Conservation (phyloP, 345 rosid species). For the Lenwebbia sp. region DNA sequence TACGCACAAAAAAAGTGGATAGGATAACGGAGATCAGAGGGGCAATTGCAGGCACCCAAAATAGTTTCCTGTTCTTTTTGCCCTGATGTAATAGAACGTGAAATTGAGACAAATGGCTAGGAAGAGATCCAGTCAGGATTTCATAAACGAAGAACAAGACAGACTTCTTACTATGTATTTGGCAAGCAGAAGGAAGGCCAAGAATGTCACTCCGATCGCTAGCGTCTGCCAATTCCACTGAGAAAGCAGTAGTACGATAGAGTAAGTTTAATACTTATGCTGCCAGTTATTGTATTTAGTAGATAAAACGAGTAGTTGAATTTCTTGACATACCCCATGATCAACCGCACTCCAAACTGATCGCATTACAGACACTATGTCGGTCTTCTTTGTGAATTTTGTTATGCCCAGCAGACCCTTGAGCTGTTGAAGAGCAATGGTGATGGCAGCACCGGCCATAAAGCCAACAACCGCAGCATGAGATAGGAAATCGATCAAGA, state of each 20-base stretch:
- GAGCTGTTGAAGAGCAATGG: conserved; percentile 32
- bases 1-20: conserved; percentile 27
- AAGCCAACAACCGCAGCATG: conserved; percentile 38
- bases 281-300: background rate
- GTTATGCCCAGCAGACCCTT: conserved; percentile 27
- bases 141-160: background rate
- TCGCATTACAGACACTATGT: conserved; percentile 21
- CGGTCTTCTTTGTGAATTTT: conserved; percentile 18
- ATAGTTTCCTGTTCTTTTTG: conserved; percentile 23
- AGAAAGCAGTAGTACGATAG: background rate
- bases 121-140: background rate
- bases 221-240: conserved; percentile 54
- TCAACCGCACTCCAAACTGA: conserved; percentile 12
- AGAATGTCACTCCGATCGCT: conserved; percentile 26
- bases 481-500: conserved; percentile 34
- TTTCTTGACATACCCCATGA: conserved; percentile 4
- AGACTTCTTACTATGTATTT: conserved; percentile 23
- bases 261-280: background rate
- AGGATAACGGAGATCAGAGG: conserved; percentile 32
- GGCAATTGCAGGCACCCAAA: conserved; percentile 45
- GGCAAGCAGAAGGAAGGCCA: conserved; percentile 25
- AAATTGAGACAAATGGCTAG: background rate
- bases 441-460: conserved; percentile 39
- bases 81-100: conserved; percentile 12
- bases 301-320: background rate